Base-by-base conservation (phyloP, 441 rosid species). In the Corymbia calophylla region DNA sequence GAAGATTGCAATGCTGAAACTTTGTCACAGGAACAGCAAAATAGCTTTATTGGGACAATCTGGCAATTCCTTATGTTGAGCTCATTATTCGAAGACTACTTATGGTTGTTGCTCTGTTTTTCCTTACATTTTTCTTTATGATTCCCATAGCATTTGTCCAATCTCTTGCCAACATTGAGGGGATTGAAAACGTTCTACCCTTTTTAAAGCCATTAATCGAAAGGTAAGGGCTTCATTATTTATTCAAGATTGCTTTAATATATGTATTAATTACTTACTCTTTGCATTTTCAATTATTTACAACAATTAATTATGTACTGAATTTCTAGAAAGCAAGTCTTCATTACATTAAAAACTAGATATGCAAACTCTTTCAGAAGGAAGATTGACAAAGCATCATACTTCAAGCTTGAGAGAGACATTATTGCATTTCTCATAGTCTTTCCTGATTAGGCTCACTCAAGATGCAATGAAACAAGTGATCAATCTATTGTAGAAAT, bases 141-240 rank as follows among this genome's bases (percentile, higher is more conserved):
- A 93, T 97, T 88, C 99, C 99, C 55, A 97, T 97, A 86, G 96
- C 98, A 89, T 89, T 97, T 90, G 98, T 97, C 85, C 98, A 97
- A 92, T 97, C 99, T 89, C 95, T 97, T 49, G 99, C 99, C 88
- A 97, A 94, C 91, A 94, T 97, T 87, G 98, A 97, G 91, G 96
- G 94, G 32, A 95, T 97, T 86, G 94, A 96, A 92, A 97, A 94
- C 89, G 96, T 93, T 92, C 89, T 96, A 80, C 98, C 98, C 89
- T 96, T 96, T 94, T 90, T 97, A 89, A 93, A 93, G 89, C 93
- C 94, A 55, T 23, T 97, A 13, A 96, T 95, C 53, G 92, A 95
- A 64, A 89, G 86, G 99, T 96, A 93, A 94, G 95, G 84, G 70
- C 84, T 53, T 88, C 48, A 19, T 39, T 70, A 31, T 84, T 60